Evolutionary conservation across 2,329 filamentous ascomycete genomes (phyloP).

Genomic region (Pleomassaria siparia): DNA sequence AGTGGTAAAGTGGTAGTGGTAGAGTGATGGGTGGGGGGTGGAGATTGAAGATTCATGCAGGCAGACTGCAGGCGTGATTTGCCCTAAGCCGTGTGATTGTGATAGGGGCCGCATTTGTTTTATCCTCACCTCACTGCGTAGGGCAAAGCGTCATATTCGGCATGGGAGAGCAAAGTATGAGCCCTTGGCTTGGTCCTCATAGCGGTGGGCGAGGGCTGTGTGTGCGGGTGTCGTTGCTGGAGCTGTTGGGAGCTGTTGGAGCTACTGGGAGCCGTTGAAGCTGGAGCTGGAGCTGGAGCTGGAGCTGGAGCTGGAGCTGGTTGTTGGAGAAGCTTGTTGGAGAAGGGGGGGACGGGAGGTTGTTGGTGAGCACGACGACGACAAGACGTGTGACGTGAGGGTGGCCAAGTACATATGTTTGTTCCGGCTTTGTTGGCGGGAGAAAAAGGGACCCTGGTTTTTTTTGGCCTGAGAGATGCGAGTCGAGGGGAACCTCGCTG

Average conservation of each 20-base stretch:
- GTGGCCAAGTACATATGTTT: conserved; percentile 1
- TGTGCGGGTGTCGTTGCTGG: too few species aligned
- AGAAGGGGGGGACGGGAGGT: not conserved
- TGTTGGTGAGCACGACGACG: too few species aligned
- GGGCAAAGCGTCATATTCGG: conserved; percentile 47
- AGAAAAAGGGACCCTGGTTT: not conserved
- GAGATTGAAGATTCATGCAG: conserved; percentile 26
- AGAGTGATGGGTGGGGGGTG: too few species aligned
- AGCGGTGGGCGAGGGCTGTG: conserved; percentile 12
- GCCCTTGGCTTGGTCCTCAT: conserved; percentile 32
- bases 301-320: too few species aligned
- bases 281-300: too few species aligned
- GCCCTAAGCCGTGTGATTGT: conserved; percentile 21
- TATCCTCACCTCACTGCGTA: conserved; percentile 46
- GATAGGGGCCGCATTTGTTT: conserved; percentile 19
- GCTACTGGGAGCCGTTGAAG: too few species aligned
- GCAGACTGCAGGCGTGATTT: conserved; percentile 18
- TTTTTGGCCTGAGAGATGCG: too few species aligned
- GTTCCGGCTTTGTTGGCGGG: too few species aligned
- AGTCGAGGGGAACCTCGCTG: not conserved
- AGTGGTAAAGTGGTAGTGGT: too few species aligned
- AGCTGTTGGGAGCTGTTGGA: too few species aligned
- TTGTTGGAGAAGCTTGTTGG: too few species aligned
- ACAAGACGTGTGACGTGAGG: conserved; percentile 1
- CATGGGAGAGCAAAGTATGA: conserved; percentile 32